Evolutionary conservation across 495 filamentous ascomycete species (phyloP), one percentile per base, ranked within the genome.

Genomic region (Penicillium arizonense): DNA sequence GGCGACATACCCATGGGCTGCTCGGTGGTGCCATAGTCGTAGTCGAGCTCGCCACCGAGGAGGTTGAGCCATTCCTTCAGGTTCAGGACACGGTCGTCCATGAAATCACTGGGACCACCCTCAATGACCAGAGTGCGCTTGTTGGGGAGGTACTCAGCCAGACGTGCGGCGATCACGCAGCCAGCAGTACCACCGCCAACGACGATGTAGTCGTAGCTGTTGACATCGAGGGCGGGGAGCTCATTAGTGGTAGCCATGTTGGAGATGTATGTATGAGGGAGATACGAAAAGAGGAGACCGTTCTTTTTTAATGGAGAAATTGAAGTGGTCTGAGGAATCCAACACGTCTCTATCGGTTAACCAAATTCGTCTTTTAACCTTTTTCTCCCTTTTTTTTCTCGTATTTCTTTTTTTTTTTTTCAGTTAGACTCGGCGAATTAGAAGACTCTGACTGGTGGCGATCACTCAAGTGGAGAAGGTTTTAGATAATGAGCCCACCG

Each of bases 181-280:
- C 91, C 91, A 6, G 91, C 90, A 28, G 91, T 95, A 60, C 91
- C 91, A 44, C 89, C 91, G 53, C 89, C 90, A 12, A 95, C 82
- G 60, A 96, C 86, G 52, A 96, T 76, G 66, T 91, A 94, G 74
- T 96, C 90, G 72, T 85, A 96, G 76, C 75, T 78, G 73, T 84
- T 77, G 44, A 79, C 77, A 55, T 84, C 83, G 46, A 78, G 57
- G 42, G 80, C 65, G 43, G 84, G 75, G 44, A 87, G 73, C 4
- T 83, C 71, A 50, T 78, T 82, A 38, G 84, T 88, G 60, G 86
- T 88, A 37, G 68, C 71, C 72, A 80, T 85, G 55, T 52, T 70
- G 70, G 52, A 58, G 48, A 49, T 12, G 12, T 4, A 41, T 32
- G 20, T 55, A 36, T 38, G 9, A 59, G 39, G 26, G 48, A 61